phyloP scores from a whole-genome alignment of 2,329 filamentous ascomycete genomes.

The Neophaeococcomyces aloes region DNA sequence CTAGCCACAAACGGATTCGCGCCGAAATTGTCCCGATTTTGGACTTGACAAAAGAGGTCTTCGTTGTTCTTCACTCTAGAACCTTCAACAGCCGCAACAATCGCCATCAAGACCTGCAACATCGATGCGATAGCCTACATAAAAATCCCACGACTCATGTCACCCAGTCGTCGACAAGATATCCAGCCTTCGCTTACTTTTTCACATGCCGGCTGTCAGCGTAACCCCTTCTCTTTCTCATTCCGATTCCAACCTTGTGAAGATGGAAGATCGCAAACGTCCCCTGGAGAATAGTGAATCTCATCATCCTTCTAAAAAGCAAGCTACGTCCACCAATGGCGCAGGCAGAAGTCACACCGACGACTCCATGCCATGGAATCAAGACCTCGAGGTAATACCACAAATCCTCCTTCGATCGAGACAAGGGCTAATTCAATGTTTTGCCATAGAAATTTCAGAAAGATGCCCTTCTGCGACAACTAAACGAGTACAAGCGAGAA shows the following conservation, averaged over 20 bases:
- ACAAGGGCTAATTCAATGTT: conserved; percentile 6
- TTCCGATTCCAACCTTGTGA: conserved; percentile 65
- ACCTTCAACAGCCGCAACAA: no score
- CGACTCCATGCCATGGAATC: conserved; percentile 59
- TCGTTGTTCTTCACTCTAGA: no score
- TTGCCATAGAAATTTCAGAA: conserved; percentile 68
- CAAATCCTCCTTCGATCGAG: conserved; percentile 9
- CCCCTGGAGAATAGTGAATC: conserved; percentile 74
- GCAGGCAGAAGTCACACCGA: conserved; percentile 49
- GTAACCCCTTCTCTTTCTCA: conserved; percentile 55
- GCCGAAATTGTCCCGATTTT: no score
- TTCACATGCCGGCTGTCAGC: conserved; percentile 80
- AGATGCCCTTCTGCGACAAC: conserved; percentile 91
- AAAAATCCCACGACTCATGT: no score
- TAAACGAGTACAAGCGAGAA: conserved; percentile 95
- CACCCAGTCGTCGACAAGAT: no score
- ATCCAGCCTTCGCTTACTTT: conserved; percentile 21
- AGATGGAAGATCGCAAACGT: conserved; percentile 99
- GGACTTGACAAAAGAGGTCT: no score
- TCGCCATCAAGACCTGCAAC: no score
- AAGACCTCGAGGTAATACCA: conserved; percentile 61
- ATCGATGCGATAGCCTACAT: no score
- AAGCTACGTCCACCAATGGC: conserved; percentile 69
- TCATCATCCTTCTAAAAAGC: conserved; percentile 82
- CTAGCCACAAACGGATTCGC: no score